phyloP scores from a whole-genome alignment of 371 early-diverging fungal species.

The Mucor indicus region DNA sequence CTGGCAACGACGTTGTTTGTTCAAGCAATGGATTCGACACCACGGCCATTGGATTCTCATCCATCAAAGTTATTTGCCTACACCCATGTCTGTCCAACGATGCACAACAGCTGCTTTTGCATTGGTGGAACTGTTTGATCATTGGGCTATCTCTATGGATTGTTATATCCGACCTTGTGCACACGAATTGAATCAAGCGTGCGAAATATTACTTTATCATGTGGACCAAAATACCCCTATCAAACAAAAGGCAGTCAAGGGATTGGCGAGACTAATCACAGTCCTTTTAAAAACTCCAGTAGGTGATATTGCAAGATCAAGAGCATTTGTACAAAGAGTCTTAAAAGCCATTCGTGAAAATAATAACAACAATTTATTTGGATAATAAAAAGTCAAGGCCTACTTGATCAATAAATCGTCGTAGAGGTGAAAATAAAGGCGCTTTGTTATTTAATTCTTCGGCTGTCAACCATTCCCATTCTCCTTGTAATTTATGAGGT shows the following conservation, averaged over 20 bases:
- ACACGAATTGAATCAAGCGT: constrained; percentile 46
- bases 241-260: constrained; percentile 24
- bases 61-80: constrained; percentile 44
- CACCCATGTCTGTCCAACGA: constrained; percentile 35
- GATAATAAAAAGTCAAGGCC: constrained; percentile 16
- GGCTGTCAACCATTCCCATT: constrained; percentile 54
- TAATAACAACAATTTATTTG: no score
- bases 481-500: constrained; percentile 55
- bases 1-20: constrained; percentile 35
- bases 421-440: constrained; percentile 47
- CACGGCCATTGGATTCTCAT: constrained; percentile 50
- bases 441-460: constrained; percentile 35
- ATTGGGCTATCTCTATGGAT: constrained; percentile 34
- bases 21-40: constrained; percentile 37
- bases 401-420: constrained; percentile 11
- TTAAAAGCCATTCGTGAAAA: constrained; percentile 15
- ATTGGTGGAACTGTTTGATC: constrained; percentile 35
- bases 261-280: constrained; percentile 20
- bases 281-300: constrained; percentile 39
- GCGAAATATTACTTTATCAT: constrained; percentile 40
- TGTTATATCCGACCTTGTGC: constrained; percentile 50
- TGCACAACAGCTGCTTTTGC: constrained; percentile 46
- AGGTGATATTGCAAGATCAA: constrained; percentile 39
- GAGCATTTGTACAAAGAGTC: constrained; percentile 42
- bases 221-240: constrained; percentile 26